phyloP scores from a whole-genome alignment of 208 protist species.

The Strigomonas galati region DNA sequence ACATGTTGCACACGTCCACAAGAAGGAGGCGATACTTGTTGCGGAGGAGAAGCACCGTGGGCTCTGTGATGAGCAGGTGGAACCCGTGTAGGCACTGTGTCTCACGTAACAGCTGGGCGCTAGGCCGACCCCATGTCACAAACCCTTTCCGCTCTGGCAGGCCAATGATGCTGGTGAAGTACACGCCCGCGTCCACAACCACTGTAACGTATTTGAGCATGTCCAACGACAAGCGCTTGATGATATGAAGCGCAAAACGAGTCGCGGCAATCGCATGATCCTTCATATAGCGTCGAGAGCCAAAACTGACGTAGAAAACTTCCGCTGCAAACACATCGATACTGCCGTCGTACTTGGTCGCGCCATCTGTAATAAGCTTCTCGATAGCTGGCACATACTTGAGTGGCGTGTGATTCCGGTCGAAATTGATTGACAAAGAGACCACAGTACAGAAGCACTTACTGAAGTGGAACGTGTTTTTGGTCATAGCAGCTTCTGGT shows the following conservation, averaged over 20 bases:
- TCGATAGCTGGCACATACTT: conserved; percentile 23
- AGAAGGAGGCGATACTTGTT: conserved; percentile 31
- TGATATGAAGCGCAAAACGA: conserved; percentile 33
- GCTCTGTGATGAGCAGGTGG: conserved; percentile 32
- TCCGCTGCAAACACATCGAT: conserved; percentile 39
- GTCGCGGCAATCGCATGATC: conserved; percentile 35
- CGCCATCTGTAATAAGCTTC: conserved; percentile 20
- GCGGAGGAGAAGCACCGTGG: conserved; percentile 30
- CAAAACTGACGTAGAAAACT: conserved; percentile 38
- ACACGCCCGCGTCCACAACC: conserved; percentile 38
- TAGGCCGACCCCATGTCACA: conserved; percentile 29
- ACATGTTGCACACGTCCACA: conserved; percentile 24
- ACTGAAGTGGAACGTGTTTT: conserved; percentile 11
- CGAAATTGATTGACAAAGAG: conserved; percentile 20
- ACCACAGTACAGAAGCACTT: conserved; percentile 31
- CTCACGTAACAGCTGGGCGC: conserved; percentile 21
- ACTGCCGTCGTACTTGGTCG: conserved; percentile 33
- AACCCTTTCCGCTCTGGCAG: conserved; percentile 30
- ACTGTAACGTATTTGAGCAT: conserved; percentile 22
- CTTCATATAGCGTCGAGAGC: conserved; percentile 19
- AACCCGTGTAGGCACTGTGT: conserved; percentile 25
- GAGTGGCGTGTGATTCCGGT: conserved; percentile 2
- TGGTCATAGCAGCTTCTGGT: neutral
- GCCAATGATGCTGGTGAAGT: conserved; percentile 29
- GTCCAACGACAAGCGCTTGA: conserved; percentile 17